Percentiles rank a stretch among this genome's conserved stretches.
These are phyloP conservation scores for Fereydounia khargensis DNA, from an alignment of 1,284 basidiomycete species.

Conservation along the genomic window DNA sequence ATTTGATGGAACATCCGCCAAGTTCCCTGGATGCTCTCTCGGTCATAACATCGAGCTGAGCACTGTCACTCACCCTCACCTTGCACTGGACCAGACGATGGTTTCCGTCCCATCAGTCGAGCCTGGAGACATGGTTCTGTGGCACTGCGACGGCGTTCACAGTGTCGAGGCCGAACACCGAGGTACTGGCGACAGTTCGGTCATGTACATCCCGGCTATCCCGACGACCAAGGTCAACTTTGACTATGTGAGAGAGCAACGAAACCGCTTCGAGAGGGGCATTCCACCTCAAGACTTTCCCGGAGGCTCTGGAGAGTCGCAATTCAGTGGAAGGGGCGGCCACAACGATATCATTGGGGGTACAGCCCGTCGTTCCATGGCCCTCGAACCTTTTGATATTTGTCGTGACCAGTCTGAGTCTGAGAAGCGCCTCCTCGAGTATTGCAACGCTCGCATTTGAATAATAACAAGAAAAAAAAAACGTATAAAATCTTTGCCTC, in stretches of 20 bases:
- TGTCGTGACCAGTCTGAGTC: not conserved
- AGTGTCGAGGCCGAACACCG: constrained; percentile 68
- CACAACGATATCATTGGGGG: constrained; percentile 16
- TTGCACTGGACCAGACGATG: constrained; percentile 69
- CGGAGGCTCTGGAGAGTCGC: constrained; percentile 69
- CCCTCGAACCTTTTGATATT: constrained; percentile 10
- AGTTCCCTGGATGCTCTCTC: constrained; percentile 65
- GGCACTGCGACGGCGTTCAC: constrained; percentile 78
- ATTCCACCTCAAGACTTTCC: constrained; percentile 73
- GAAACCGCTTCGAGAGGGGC: constrained; percentile 63
- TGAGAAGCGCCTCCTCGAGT: constrained; percentile 11
- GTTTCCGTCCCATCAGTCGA: constrained; percentile 64
- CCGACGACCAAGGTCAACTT: constrained; percentile 70
- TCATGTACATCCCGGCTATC: constrained; percentile 75
- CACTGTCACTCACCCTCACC: constrained; percentile 69
- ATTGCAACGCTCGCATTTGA: constrained; percentile 17
- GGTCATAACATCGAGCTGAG: constrained; percentile 69
- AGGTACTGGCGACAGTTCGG: constrained; percentile 69
- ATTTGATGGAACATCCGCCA: constrained; percentile 64
- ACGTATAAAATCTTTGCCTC: too few relatives aligned
- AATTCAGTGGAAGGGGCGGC: constrained; percentile 63
- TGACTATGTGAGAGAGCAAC: constrained; percentile 67
- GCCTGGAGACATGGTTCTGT: constrained; percentile 76
- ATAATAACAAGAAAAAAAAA: too few relatives aligned
- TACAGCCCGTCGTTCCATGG: constrained; percentile 9